Conservation (phyloP, 306 rosid genomes). For the barrel medic (Medicago truncatula) region MtrunA17r5.0-ANR NC_053046.1:36014501-36015000, state of each 20-base stretch:
- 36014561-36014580: background rate
- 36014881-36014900: too few relatives aligned
- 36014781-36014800: conserved; percentile 7
- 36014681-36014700: background rate
- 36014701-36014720: conserved; percentile 2
- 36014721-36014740: conserved; percentile 21
- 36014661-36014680: too few relatives aligned
- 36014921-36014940: too few relatives aligned
- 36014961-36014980: too few relatives aligned
- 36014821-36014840: conserved; percentile 11
- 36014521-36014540: background rate
- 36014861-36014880: background rate
- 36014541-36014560: too few relatives aligned
- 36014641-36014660: background rate
- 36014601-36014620: too few relatives aligned
- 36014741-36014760: conserved; percentile 8
- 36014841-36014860: background rate
- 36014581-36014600: background rate
- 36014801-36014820: background rate
- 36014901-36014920: too few relatives aligned
- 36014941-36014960: too few relatives aligned
- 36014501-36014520: background rate
- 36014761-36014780: background rate
- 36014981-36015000: too few relatives aligned
- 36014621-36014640: too few relatives aligned